Conservation (phyloP, 1,284 basidiomycete species). For the Kwoniella shivajii region DNA sequence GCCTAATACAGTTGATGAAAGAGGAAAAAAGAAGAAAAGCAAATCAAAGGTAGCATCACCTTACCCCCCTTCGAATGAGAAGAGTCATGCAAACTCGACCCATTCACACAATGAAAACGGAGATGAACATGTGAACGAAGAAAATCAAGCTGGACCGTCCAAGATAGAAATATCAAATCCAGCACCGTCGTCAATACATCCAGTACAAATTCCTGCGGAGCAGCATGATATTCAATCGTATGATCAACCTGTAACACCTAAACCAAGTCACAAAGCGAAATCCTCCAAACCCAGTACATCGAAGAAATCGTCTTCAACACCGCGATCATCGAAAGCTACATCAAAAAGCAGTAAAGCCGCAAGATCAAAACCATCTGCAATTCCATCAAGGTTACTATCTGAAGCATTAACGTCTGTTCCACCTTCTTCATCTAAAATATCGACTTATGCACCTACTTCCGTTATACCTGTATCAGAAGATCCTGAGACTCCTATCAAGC, state of each 20-base stretch:
- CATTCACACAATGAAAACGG: background rate
- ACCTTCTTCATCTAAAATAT: background rate
- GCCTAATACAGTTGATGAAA: background rate
- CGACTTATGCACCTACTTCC: background rate
- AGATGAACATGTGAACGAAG: background rate
- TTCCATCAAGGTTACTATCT: slow-evolving; percentile 28
- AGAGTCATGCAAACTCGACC: background rate
- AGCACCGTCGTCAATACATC: too few species aligned
- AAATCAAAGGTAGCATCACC: slow-evolving; percentile 8
- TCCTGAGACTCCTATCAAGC: slow-evolving; percentile 12
- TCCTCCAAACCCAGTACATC: slow-evolving; percentile 1
- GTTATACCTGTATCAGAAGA: slow-evolving; percentile 12
- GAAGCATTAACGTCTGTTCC: slow-evolving; percentile 6
- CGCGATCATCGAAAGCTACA: background rate
- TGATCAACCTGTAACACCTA: too few species aligned
- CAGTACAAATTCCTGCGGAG: too few species aligned
- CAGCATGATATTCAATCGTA: too few species aligned
- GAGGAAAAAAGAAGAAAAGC: slow-evolving; percentile 2
- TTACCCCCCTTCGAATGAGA: background rate
- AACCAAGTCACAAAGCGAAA: too few species aligned
- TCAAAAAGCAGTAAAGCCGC: slow-evolving; percentile 1
- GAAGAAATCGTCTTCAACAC: background rate
- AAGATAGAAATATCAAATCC: background rate
- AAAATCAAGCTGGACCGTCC: slow-evolving; percentile 8
- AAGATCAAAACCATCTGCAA: slow-evolving; percentile 22